Base-by-base conservation (phyloP, 768 basidiomycete species). In the Auriscalpium vulgare region DNA sequence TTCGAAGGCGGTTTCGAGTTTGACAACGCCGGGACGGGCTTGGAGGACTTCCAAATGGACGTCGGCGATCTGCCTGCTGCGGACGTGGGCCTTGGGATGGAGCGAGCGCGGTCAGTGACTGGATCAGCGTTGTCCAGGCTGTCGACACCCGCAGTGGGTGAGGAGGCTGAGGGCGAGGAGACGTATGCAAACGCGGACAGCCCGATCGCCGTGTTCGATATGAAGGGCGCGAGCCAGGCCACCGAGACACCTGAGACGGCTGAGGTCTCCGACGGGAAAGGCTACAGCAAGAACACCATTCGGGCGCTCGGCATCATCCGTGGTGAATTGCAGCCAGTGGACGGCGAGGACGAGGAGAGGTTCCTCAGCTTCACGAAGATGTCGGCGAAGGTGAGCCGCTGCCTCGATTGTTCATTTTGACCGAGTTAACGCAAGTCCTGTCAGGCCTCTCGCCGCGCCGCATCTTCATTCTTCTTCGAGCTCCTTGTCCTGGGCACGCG, bases 381-480 rank as follows among this genome's bases (percentile, higher is more conserved):
- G 74, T 78, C 91, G 13, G 78, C 88, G 61, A 91, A 91, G 76
- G 91, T 89, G 57, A 44, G 71, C 53, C 44, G 50, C 9, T 16
- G 35, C 43, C 10, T 35, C 17, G 7, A 4, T 17, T 48, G 11
- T 16, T 13, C 44, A 16, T 47, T 14, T 23, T 54, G 48, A 38
- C 29, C 16, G 11, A 17, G 37, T 52, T 40, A 52, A n/a, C 35
- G 49, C 37, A 7, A 4, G 2, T n/a, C 37, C 8, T 3, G 7
- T 45, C 62, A 95, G 91, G 88, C 93, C 11, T 88, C 91, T 10
- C 86, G 91, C 48, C 84, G 92, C 44, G 97, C 94, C 11, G 93
- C 95, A 1, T 84, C 95, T 1, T 85, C 92, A 2, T 97, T 99
- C 77, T 99, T 99, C 78, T 99, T 99, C 67, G 97, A 99, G 70